These are phyloP conservation scores for Lepidium aucheri DNA, from an alignment of 345 rosid species.

Conservation along the genomic window DNA sequence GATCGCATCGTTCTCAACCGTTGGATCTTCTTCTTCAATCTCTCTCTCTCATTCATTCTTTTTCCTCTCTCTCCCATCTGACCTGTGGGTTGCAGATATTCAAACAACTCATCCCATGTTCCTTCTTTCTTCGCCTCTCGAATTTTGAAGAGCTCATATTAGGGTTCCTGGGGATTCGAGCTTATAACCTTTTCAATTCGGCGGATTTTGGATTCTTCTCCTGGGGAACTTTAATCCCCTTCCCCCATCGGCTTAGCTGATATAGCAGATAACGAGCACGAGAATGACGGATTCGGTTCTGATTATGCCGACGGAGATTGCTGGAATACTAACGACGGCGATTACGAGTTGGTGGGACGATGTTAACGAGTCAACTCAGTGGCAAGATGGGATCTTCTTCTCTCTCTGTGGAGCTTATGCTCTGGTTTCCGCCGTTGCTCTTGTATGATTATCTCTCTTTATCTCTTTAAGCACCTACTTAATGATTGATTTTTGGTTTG, in stretches of 20 bases:
- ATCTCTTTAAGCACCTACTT: background rate
- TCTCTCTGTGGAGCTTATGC: conserved; percentile 88
- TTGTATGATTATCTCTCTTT: conserved; percentile 30
- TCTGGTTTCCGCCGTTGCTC: conserved; percentile 77
- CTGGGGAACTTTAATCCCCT: background rate
- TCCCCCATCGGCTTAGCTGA: background rate
- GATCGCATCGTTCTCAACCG: conserved; percentile 11
- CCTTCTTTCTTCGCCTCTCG: background rate
- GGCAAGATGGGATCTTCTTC: conserved; percentile 95
- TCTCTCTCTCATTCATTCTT: background rate
- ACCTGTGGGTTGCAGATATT: conserved; percentile 15
- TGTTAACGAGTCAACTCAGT: conserved; percentile 69
- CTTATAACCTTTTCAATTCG: background rate
- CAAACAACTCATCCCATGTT: conserved; percentile 4
- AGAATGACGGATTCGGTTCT: background rate
- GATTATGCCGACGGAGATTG: conserved; percentile 22
- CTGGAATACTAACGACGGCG: background rate
- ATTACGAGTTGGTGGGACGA: conserved; percentile 71
- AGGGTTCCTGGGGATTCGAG: background rate
- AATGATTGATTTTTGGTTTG: background rate
- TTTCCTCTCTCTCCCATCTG: conserved; percentile 1
- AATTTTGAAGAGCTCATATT: background rate
- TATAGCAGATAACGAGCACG: background rate
- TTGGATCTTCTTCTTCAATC: conserved; percentile 7
- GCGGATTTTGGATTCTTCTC: conserved; percentile 5